Evolutionary conservation across 768 basidiomycete genomes (phyloP).

Genomic region (Suillus decipiens): DNA sequence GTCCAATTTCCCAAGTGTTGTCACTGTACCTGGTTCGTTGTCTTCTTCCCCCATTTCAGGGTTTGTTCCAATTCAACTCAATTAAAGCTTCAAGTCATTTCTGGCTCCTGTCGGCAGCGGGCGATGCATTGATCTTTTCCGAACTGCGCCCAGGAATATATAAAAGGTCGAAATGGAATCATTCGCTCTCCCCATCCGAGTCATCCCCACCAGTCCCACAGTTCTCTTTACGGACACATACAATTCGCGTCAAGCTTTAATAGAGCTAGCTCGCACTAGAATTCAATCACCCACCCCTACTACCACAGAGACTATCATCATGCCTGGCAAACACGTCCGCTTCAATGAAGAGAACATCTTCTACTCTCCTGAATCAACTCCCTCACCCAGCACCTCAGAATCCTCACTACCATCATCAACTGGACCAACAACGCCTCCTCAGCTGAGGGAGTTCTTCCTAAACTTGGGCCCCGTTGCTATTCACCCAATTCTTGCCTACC

Average conservation of each 20-base stretch:
- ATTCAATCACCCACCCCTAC: constrained; percentile 13
- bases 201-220: background rate
- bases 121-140: background rate
- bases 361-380: constrained; percentile 28
- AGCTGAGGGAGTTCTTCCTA: constrained; percentile 20
- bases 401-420: constrained; percentile 34
- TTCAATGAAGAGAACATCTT: constrained; percentile 35
- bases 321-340: constrained; percentile 33
- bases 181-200: background rate
- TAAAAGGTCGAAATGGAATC: background rate
- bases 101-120: background rate
- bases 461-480: constrained; percentile 32
- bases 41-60: background rate
- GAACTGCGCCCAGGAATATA: background rate
- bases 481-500: constrained; percentile 31
- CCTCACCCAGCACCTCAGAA: constrained; percentile 29
- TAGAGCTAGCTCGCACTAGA: background rate
- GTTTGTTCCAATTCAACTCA: background rate
- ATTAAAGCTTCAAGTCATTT: background rate
- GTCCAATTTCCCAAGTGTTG: background rate
- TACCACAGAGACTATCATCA: constrained; percentile 13
- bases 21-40: constrained; percentile 1
- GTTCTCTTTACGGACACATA: background rate
- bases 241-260: background rate
- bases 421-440: constrained; percentile 32